phyloP scores from a whole-genome alignment of 2,329 filamentous ascomycete species.

The Penicillium crustosum region DNA sequence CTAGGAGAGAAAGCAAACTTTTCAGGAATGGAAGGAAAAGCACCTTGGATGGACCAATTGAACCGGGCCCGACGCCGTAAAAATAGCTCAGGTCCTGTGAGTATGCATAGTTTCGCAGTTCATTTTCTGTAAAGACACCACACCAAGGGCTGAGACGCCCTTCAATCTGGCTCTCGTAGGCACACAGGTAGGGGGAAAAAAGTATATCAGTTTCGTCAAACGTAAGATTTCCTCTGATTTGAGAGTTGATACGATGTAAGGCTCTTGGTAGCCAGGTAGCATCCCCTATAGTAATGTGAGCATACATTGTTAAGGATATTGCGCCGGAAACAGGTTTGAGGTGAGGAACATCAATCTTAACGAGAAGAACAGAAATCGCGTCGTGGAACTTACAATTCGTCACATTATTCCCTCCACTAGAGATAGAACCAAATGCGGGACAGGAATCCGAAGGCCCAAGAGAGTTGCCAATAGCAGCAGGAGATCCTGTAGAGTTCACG shows the following conservation, averaged over 20 bases:
- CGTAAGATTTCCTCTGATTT: conserved; percentile 55
- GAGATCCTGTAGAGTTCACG: conserved; percentile 57
- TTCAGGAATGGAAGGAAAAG: conserved; percentile 64
- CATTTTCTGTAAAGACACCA: conserved; percentile 59
- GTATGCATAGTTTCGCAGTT: conserved; percentile 66
- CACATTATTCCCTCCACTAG: conserved; percentile 35
- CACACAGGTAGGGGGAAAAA: conserved; percentile 68
- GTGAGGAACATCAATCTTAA: not conserved
- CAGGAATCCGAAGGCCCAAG: conserved; percentile 64
- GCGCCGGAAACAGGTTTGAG: not conserved
- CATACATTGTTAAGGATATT: too few species aligned
- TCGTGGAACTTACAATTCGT: conserved; percentile 18
- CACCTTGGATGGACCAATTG: conserved; percentile 47
- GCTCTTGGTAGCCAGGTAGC: conserved; percentile 18
- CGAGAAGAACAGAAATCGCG: not conserved
- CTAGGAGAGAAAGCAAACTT: conserved; percentile 54
- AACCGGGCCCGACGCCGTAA: conserved; percentile 62
- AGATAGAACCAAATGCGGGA: conserved; percentile 55
- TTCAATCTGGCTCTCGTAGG: conserved; percentile 68
- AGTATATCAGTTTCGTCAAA: conserved; percentile 56
- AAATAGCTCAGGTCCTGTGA: conserved; percentile 68
- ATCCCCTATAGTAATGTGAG: conserved; percentile 12
- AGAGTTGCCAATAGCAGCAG: conserved; percentile 58
- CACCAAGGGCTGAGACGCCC: conserved; percentile 64
- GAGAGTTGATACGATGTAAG: conserved; percentile 51